These are phyloP conservation scores for Chloroidium sp. DNA, from an alignment of 163 green algal genomes.

Conservation along the genomic window DNA sequence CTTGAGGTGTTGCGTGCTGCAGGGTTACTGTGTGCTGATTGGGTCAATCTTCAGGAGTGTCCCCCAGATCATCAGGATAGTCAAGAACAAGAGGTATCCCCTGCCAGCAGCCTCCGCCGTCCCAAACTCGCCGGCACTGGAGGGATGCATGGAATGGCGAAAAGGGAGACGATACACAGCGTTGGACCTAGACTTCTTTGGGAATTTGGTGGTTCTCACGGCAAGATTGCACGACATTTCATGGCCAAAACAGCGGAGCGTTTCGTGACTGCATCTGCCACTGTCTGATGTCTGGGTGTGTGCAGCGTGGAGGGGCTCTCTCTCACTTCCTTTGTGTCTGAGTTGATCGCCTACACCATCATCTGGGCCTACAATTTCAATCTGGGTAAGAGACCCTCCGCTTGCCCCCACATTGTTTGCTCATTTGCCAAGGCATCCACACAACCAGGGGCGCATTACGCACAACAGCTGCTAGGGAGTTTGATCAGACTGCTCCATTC, in stretches of 20 bases:
- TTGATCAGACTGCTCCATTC: no score
- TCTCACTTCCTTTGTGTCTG: conserved; percentile 43
- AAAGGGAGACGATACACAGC: not conserved
- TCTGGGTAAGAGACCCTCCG: conserved; percentile 15
- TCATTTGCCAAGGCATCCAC: not conserved
- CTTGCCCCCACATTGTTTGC: not conserved
- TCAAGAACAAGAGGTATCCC: conserved; percentile 34
- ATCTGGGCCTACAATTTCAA: conserved; percentile 62
- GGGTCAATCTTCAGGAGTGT: conserved; percentile 60
- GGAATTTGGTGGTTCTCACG: not conserved
- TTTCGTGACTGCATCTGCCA: no score
- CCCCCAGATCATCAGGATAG: conserved; percentile 55
- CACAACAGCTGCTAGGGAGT: not conserved
- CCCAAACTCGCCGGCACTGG: no score
- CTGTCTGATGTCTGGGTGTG: not conserved
- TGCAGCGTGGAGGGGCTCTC: conserved; percentile 57
- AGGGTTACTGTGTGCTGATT: conserved; percentile 60
- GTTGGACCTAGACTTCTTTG: not conserved
- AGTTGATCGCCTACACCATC: conserved; percentile 65
- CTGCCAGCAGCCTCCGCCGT: not conserved
- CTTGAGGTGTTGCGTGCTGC: conserved; percentile 11
- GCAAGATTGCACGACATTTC: no score
- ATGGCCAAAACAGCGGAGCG: no score
- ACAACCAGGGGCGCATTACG: not conserved
- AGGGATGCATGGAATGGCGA: not conserved